Evolutionary conservation across 2,329 filamentous ascomycete species (phyloP).

Genomic region (Gaeumannomyces tritici): DNA sequence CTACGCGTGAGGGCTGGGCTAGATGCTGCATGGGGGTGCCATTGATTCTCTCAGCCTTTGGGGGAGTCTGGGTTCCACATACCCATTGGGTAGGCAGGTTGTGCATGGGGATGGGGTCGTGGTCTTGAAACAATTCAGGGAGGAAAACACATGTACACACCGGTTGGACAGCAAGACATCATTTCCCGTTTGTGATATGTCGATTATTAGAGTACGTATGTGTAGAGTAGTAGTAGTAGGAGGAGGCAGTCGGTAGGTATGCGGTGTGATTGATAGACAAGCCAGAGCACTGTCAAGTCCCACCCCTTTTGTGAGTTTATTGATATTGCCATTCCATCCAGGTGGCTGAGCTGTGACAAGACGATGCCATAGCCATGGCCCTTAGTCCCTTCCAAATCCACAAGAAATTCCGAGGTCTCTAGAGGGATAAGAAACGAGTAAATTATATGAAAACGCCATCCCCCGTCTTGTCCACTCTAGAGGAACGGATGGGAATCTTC

Average conservation of each 20-base stretch:
- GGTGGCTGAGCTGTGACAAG: not conserved
- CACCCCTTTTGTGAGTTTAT: not conserved
- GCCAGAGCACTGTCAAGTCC: not conserved
- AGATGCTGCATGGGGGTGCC: not conserved
- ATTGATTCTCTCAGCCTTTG: no score
- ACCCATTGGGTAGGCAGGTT: no score
- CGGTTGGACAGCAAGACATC: not conserved
- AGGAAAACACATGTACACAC: no score
- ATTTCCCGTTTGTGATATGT: not conserved
- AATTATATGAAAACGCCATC: not conserved
- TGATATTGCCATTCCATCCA: not conserved
- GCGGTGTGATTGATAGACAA: not conserved
- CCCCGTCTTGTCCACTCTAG: not conserved
- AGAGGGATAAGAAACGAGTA: not conserved
- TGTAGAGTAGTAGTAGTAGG: not conserved
- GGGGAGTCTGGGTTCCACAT: no score
- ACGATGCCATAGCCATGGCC: not conserved
- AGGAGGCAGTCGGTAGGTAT: no score
- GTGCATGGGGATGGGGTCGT: no score
- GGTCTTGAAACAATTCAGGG: no score
- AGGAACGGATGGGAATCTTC: not conserved
- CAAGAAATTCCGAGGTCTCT: not conserved
- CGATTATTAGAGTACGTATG: not conserved
- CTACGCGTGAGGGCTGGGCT: not conserved
- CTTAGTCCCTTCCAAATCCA: not conserved